Percentiles rank a stretch among this genome's conserved stretches.
Evolutionary conservation across 768 basidiomycete genomes (phyloP).

Genomic region (Suillus hirtellus): DNA sequence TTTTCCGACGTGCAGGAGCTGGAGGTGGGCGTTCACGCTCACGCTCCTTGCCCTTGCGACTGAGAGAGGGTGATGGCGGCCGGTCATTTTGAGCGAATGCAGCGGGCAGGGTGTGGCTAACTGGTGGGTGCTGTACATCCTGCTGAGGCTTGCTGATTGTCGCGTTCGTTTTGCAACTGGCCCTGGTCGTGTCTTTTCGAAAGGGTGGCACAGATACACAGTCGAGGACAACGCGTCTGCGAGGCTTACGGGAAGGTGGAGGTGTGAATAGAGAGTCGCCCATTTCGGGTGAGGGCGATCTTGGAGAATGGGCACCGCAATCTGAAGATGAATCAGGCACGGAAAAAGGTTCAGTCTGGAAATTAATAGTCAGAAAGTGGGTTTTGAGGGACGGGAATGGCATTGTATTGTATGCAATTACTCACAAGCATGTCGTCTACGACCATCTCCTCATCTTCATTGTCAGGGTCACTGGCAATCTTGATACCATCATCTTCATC

Average conservation of each 20-base stretch:
- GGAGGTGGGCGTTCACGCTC: constrained; percentile 8
- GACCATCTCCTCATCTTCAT: constrained; percentile 24
- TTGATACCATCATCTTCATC: constrained; percentile 10
- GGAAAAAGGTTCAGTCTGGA: constrained; percentile 3
- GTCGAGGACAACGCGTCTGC: constrained; percentile 15
- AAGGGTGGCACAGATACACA: constrained; percentile 24
- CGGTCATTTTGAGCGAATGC: constrained; percentile 6
- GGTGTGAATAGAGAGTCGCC: constrained; percentile 32
- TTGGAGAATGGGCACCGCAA: neutral
- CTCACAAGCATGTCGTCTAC: constrained; percentile 20
- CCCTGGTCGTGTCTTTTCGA: constrained; percentile 23
- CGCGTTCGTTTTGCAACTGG: constrained; percentile 18
- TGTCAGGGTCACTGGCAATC: constrained; percentile 13
- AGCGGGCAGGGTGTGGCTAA: neutral
- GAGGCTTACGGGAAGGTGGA: constrained; percentile 20
- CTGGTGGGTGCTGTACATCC: neutral
- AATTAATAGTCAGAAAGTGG: constrained; percentile 1
- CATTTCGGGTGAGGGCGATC: constrained; percentile 12
- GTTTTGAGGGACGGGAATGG: constrained; percentile 8
- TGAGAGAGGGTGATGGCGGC: neutral
- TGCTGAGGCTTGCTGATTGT: neutral
- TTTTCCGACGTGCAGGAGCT: neutral
- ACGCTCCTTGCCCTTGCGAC: constrained; percentile 26
- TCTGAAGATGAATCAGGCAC: constrained; percentile 1
- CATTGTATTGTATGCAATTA: constrained; percentile 4